phyloP scores from a whole-genome alignment of 768 basidiomycete genomes.

The Rhodotorula taiwanensis region DNA sequence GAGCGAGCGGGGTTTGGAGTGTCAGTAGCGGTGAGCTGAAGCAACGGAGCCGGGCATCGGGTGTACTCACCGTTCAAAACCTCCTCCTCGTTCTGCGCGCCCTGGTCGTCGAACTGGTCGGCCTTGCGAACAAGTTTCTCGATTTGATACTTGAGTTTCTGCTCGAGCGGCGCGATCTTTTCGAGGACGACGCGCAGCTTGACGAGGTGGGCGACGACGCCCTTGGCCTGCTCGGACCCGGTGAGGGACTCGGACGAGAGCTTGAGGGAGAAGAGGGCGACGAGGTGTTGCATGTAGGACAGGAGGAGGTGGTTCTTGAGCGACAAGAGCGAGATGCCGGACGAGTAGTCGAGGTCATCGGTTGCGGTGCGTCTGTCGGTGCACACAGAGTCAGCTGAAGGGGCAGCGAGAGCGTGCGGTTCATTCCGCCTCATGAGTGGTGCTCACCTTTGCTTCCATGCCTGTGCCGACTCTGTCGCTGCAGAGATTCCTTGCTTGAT shows the following conservation, averaged over 20 bases:
- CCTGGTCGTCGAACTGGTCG: slow-evolving; percentile 49
- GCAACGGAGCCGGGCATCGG: too few relatives aligned
- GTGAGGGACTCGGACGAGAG: slow-evolving; percentile 32
- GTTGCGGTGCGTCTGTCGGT: slow-evolving; percentile 7
- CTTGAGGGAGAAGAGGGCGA: slow-evolving; percentile 52
- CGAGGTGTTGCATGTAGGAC: slow-evolving; percentile 75
- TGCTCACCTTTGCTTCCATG: slow-evolving; percentile 14
- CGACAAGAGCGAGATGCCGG: slow-evolving; percentile 82
- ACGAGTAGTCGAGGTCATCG: slow-evolving; percentile 23
- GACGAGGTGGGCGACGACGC: slow-evolving; percentile 65
- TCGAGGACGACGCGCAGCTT: slow-evolving; percentile 77
- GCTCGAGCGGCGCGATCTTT: slow-evolving; percentile 76
- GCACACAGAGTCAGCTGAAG: neutral
- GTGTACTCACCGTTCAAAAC: slow-evolving; percentile 39
- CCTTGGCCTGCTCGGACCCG: slow-evolving; percentile 12
- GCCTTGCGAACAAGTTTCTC: slow-evolving; percentile 81
- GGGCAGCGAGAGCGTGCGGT: too few relatives aligned
- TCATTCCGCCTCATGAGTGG: too few relatives aligned
- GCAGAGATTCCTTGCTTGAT: slow-evolving; percentile 12
- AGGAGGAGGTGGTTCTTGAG: slow-evolving; percentile 77
- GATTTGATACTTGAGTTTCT: slow-evolving; percentile 87
- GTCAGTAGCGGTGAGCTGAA: neutral
- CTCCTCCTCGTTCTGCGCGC: slow-evolving; percentile 46
- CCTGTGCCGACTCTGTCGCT: slow-evolving; percentile 8
- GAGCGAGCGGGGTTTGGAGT: neutral